Conservation (phyloP, 2,329 filamentous ascomycete genomes). For the Ceratocystis albifundus region DNA sequence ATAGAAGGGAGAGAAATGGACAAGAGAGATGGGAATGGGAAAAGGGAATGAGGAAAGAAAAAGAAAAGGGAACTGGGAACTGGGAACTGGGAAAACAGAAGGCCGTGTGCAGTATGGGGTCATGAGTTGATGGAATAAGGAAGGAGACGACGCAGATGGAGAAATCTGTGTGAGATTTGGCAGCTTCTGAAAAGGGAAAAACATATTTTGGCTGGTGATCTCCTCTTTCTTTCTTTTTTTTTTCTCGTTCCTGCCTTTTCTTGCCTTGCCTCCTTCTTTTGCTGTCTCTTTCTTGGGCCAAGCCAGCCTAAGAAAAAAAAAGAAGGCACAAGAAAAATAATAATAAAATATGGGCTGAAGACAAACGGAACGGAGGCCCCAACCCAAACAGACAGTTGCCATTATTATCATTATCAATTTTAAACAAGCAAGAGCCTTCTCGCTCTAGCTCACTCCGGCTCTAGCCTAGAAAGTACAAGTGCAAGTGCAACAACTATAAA, state of each 20-base stretch:
- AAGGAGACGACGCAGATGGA: neutral
- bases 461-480: neutral
- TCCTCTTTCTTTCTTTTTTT: neutral
- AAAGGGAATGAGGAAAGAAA: neutral
- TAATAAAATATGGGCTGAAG: neutral
- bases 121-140: neutral
- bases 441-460: neutral
- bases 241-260: too few relatives aligned
- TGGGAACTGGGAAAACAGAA: neutral
- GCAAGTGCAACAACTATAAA: slow-evolving; percentile 8
- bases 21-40: neutral
- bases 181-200: slow-evolving; percentile 11
- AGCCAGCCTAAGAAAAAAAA: neutral
- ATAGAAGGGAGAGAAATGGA: neutral
- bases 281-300: neutral
- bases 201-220: neutral
- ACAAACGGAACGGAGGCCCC: neutral
- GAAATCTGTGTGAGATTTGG: slow-evolving; percentile 5
- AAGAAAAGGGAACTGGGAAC: neutral
- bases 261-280: neutral
- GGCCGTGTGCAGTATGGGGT: neutral
- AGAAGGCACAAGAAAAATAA: neutral
- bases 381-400: neutral
- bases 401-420: too few relatives aligned
- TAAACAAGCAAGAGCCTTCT: neutral